Evolutionary conservation across 805 yeast genomes (phyloP).

Genomic region (Zygoascus tannicola): DNA sequence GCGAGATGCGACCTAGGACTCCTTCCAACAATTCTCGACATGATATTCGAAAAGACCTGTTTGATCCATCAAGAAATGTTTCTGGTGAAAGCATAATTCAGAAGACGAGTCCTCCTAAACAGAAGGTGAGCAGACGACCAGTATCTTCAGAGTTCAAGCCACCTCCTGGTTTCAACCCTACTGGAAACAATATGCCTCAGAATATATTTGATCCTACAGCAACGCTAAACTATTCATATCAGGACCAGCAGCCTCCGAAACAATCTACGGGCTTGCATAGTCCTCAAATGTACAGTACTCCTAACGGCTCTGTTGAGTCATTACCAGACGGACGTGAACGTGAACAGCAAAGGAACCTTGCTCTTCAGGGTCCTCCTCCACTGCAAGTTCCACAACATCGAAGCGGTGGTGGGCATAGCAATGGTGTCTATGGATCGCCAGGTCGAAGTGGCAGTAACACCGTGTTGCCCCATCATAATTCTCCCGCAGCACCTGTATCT

Average conservation of each 20-base stretch:
- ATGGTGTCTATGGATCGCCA: neutral
- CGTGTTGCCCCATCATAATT: neutral
- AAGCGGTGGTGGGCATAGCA: too few relatives aligned
- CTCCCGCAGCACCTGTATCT: slow-evolving; percentile 6
- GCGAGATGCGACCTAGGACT: neutral
- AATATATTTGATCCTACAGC: slow-evolving; percentile 20
- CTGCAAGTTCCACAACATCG: too few relatives aligned
- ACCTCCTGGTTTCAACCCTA: neutral
- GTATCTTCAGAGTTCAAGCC: slow-evolving; percentile 12
- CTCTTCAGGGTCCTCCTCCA: too few relatives aligned
- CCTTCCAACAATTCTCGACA: neutral
- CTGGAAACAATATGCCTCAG: slow-evolving; percentile 3
- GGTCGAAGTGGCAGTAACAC: neutral
- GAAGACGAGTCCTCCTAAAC: neutral
- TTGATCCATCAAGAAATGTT: neutral
- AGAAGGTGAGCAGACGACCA: slow-evolving; percentile 12
- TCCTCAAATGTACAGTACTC: neutral
- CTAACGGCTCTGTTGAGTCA: neutral
- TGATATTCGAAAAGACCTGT: slow-evolving; percentile 1
- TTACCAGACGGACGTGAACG: too few relatives aligned
- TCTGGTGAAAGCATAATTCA: neutral
- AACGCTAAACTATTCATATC: slow-evolving; percentile 1
- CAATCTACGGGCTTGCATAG: neutral
- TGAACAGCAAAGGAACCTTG: too few relatives aligned
- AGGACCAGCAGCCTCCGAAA: slow-evolving; percentile 4